Evolutionary conservation across 192 early-diverging fungal genomes (phyloP), one percentile per base, ranked within the genome.

Genomic region (Coemansia nantahalensis): DNA sequence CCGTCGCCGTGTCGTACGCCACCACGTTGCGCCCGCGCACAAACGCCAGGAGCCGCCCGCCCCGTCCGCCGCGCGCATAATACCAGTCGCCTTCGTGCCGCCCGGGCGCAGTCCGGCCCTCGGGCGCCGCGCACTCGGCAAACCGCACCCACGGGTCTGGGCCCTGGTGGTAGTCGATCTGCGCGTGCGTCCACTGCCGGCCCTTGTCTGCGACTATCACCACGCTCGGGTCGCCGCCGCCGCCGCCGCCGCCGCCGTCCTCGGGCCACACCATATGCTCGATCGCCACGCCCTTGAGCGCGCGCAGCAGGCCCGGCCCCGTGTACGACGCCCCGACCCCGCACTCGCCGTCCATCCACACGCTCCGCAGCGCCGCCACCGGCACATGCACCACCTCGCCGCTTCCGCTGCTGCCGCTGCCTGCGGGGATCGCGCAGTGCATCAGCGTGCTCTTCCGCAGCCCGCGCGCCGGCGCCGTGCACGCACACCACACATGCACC

Each of bases 21-120:
- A 58, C 47, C 10, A 58, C 46, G 41, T 58, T 58, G 22, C 56
- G 17, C 14, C 23, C 21, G 13, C 56, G 56, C 47, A 45, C 47
- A 19, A 58, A 50, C 39, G 56, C 56, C 2, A 58, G n/a, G 6
- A 58, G 44, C 39, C 56, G 37, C 15, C 56, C 46, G 39, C 26
- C 39, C 16, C 6, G 11, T 0, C 46, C 45, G 21, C 55, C 39
- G n/a, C 55, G 55, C 23, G 30, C 39, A 15, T 57, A 57, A 37
- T 57, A 57, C 55, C 55, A 57, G 21, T 57, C 55, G 46, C 44
- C 44, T 1, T 46, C 45, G 28, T 45, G 45, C 38, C 31, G 26
- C 19, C 26, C 24, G 10, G n/a, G 23, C 1, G 13, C 33, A 18
- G 16, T 22, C 28, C 26, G 0, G 28, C 16, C 39, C 9, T 15